phyloP scores from a whole-genome alignment of 345 rosid species.

The Euphorbia tirucalli region DNA sequence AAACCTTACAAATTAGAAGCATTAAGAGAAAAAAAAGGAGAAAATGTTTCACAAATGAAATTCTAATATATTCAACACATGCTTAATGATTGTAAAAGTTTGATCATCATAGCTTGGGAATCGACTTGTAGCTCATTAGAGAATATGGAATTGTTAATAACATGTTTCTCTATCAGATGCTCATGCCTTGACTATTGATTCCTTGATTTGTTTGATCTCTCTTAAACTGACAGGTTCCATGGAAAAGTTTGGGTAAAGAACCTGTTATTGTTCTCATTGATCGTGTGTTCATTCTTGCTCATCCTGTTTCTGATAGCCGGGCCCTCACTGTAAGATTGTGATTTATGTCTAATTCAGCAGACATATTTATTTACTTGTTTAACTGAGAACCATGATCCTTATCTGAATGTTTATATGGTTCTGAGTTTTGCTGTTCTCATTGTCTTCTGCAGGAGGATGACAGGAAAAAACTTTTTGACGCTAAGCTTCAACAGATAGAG shows the following conservation, averaged over 20 bases:
- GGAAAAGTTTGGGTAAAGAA: conserved; percentile 97
- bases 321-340: conserved; percentile 52
- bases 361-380: conserved; percentile 11
- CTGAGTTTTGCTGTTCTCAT: conserved; percentile 14
- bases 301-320: conserved; percentile 63
- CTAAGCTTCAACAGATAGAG: conserved; percentile 95
- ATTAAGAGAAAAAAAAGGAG: neutral
- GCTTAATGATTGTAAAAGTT: neutral
- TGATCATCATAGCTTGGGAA: neutral
- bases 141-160: neutral
- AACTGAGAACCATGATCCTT: conserved; percentile 8
- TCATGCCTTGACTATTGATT: conserved; percentile 8
- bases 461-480: conserved; percentile 73
- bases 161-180: neutral
- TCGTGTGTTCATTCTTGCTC: conserved; percentile 87
- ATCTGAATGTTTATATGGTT: neutral
- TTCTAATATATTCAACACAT: neutral
- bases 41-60: neutral
- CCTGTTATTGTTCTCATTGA: conserved; percentile 92
- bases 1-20: neutral
- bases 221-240: conserved; percentile 66
- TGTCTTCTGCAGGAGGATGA: conserved; percentile 63
- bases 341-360: neutral
- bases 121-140: neutral
- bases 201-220: conserved; percentile 8